Evolutionary conservation across 2,329 filamentous ascomycete genomes (phyloP), one percentile per base, ranked within the genome.

Genomic region (Aureobasidium sp.): DNA sequence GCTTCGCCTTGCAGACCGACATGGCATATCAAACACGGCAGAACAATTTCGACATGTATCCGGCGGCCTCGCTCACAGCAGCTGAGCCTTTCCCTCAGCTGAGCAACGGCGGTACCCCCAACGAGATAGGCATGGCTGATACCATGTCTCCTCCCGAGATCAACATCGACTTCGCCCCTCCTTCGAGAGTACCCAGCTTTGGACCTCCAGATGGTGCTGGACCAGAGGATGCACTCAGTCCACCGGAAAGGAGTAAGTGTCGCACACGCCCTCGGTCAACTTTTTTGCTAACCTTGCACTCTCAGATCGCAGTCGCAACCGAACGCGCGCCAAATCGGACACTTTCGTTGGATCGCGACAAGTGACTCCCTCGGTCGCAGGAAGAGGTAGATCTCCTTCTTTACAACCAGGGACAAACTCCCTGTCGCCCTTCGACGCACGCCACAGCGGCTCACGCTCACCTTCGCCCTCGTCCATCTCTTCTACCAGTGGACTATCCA

Each of bases 121-220:
- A 66, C 31, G 88, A 92, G 61, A 82, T 89, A 70, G 83, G 84
- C 6, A 85, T 82, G 69, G 84, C 82, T 47, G 83, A 86, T 53
- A 82, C 88, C 66, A 94, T 95, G 86, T 88, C 87, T 3, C 89
- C 92, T n/a, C 92, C 92, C 0, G 89, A 92, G 55, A 96, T 96
- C 74, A 95, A 94, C 70, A 94, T 96, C 67, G 89, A 96, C 70
- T 91, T 90, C 72, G 92, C 91, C 17, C 92, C 92, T 25, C 86
- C 86, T 9, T 83, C 88, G 57, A 77, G 82, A 61, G 83, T 83
- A 67, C 82, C 79, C 57, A 84, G 79, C 66, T 87, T 89, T 69
- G 87, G 87, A 64, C 81, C 83, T 29, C 78, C 81, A 21, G 89
- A 88, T 69, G 75, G 81, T 31, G 79, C 79, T n/a, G 77, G 85